Evolutionary conservation across 306 rosid genomes (phyloP), one percentile per base, ranked within the genome.

Genomic region (Vigna angularis): DNA sequence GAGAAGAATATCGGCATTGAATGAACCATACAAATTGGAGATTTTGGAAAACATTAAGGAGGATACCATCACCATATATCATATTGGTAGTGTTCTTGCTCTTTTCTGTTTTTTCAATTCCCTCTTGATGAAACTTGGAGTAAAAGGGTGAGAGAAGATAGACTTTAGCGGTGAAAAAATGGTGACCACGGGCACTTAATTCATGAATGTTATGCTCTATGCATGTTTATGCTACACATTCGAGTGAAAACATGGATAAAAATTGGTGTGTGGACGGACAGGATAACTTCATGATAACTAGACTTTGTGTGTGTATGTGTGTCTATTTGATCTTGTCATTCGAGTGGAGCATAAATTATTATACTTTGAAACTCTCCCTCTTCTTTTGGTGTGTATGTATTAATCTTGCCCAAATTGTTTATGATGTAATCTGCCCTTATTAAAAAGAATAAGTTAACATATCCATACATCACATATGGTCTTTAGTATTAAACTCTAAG

Each of bases 1-100:
- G 49, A 88, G 79, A 84, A 93, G 99, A 87, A 95, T 93, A 75
- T 56, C 26, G 77, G 86, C 91, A 75, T 83, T 93, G 84, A 93
- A 93, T 28, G 98, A 95, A 84, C 96, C 98, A 11, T 95, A 93
- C 93, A 93, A 95, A 77, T 76, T 95, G 72, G 98, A 95, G 91
- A 91, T 95, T 86, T 89, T 95, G 88, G 96, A 93, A 50, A 85
- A 91, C 79, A 93, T 95, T 74, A 93, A 90, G 82, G 99, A 95
- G 69, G 99, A 95, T 6, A 82, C 89, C 75, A 91, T 95, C 74
- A 93, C 97, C 66, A 87, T 95, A 76, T 95, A 93, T 89, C 98
- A 95, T 70, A 91, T 95, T 78, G 99, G 97, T 93, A 89, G 81
- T 55, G 20, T 84, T 83, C 66, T 77, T 4, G n/a, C 66, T 70